These are phyloP conservation scores for Trichoderma sp. DNA, from an alignment of 2,329 filamentous ascomycete species.

Conservation along the genomic window DNA sequence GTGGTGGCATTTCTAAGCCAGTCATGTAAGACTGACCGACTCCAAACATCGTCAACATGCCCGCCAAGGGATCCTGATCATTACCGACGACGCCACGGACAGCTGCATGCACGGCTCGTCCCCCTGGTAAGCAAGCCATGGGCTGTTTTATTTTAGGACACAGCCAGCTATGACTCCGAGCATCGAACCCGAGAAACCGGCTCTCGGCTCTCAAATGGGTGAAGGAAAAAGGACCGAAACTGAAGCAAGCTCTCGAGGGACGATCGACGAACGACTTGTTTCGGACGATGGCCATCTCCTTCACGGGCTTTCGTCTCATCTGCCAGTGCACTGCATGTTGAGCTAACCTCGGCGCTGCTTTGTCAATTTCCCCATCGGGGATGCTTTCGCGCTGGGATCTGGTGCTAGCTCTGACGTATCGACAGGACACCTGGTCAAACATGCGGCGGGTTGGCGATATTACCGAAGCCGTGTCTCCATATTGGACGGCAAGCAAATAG, in stretches of 20 bases:
- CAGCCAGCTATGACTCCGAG: not conserved
- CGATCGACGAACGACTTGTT: conserved; percentile 1
- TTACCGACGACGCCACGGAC: not conserved
- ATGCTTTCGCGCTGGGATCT: not conserved
- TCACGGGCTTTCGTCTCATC: not conserved
- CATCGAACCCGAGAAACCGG: not conserved
- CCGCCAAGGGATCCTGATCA: not conserved
- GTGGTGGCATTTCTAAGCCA: not conserved
- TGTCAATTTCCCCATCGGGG: conserved; percentile 13
- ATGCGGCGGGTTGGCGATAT: conserved; percentile 11
- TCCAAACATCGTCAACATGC: not conserved
- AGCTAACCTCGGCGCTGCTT: conserved; percentile 8
- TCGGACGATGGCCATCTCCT: not conserved
- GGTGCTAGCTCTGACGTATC: conserved; percentile 10
- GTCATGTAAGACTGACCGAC: not conserved
- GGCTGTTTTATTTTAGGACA: not conserved
- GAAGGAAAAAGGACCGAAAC: conserved; percentile 4
- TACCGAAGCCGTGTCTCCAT: not conserved
- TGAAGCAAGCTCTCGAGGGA: not conserved
- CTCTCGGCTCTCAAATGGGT: not conserved
- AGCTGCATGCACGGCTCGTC: not conserved
- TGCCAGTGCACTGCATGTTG: not conserved
- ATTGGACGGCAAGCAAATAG: not conserved
- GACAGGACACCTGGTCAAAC: conserved; percentile 3
- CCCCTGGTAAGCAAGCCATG: not conserved